A percentile compares a stretch with the other conserved stretches of the same genome.
Conservation (phyloP, 768 basidiomycete species). For the Neoboletus magnificus region DNA sequence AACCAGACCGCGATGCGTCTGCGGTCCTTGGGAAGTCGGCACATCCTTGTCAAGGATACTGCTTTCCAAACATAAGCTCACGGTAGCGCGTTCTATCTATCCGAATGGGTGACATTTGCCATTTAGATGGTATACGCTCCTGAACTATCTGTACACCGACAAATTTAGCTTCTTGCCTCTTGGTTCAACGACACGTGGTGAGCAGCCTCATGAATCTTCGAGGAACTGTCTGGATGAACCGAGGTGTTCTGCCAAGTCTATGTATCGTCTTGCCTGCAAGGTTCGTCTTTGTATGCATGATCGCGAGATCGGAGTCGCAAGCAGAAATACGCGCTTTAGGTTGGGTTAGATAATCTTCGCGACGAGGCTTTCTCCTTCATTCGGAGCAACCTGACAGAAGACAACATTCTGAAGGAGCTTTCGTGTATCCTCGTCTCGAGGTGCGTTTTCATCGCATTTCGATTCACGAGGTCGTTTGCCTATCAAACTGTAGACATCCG, state of each 20-base stretch:
- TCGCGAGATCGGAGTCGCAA: not conserved
- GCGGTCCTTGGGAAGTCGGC: constrained; percentile 19
- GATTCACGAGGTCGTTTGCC: not conserved
- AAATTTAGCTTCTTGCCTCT: constrained; percentile 33
- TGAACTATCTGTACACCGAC: constrained; percentile 40
- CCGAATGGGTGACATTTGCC: not conserved
- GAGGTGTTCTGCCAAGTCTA: constrained; percentile 42
- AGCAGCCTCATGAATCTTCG: not conserved
- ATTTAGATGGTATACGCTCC: constrained; percentile 37
- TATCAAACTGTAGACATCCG: constrained; percentile 4
- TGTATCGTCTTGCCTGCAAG: constrained; percentile 43
- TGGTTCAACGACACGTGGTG: constrained; percentile 8
- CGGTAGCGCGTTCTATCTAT: no score
- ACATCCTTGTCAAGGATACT: constrained; percentile 26
- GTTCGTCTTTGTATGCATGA: constrained; percentile 12
- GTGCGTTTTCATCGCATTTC: not conserved
- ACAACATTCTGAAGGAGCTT: constrained; percentile 25
- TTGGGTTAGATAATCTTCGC: constrained; percentile 19
- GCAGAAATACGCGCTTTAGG: not conserved
- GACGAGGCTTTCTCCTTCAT: constrained; percentile 17
- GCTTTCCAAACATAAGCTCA: constrained; percentile 28
- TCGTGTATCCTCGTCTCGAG: constrained; percentile 18
- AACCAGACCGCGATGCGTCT: constrained; percentile 5
- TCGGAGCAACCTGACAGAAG: constrained; percentile 11
- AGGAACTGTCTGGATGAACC: constrained; percentile 6